Base-by-base conservation (phyloP, 306 rosid genomes). In the Casuarina equisetifolia region DNA sequence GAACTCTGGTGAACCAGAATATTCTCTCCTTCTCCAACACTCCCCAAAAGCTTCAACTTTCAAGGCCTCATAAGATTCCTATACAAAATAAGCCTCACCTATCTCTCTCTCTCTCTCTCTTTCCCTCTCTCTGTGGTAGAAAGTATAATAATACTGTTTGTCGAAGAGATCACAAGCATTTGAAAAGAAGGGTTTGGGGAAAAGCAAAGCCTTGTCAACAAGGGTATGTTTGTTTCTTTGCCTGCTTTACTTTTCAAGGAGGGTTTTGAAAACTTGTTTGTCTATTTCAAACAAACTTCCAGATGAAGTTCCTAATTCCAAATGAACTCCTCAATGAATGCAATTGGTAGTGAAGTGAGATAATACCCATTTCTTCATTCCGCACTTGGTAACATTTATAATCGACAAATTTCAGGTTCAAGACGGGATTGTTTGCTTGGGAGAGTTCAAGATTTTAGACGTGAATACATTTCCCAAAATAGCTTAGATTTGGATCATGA, bases 141-240 rank as follows among this genome's bases (percentile, higher is more conserved):
- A 61, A 52, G 48, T 50, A 35, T 35, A 6, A 15, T 68, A 7
- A 17, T 11, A 62, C 45, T 1, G 15, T 38, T 12, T 62, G 40
- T 62, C 69, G 12, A 62, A 62, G 44, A 62, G 69, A 78, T 49
- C 43, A 15, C 78, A 62, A 52, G 71, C 81, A 78, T 84, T 85
- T 84, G 74, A 85, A 74, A 53, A 54, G 64, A 74, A 67, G 82
- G 57, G 78, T 86, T 81, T 86, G 78, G 86, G 90, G 80, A 84
- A 93, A 91, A 89, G 98, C 88, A 91, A 86, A 81, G 57, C 83
- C 87, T 91, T 89, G 94, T 87, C 93, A 79, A 87, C 82, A 86
- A 85, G 90, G 91, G 84, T 85, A 82, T 85, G 91, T 86, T 84
- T 79, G 89, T 85, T 90, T 85, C 83, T 81, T 53, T 32, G 77